These are phyloP conservation scores for Thraustochytrium sp. DNA, from an alignment of 352 stramenopile species.

Conservation along the genomic window DNA sequence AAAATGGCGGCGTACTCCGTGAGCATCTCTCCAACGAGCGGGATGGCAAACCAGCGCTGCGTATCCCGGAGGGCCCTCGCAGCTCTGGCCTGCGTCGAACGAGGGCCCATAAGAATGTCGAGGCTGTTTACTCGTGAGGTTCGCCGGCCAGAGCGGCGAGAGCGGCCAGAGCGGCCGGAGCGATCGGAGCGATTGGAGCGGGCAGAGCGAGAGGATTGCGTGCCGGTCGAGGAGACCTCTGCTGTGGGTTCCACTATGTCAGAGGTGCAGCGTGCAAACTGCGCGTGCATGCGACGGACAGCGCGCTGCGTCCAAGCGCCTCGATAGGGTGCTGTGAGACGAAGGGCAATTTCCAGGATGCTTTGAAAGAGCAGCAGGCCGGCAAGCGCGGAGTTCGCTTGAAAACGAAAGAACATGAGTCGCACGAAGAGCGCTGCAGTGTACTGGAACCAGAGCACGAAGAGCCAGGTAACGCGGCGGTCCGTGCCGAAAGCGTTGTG, in stretches of 20 bases:
- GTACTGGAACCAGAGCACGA: constrained; percentile 9
- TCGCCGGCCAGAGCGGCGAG: too few species aligned
- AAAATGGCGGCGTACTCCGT: constrained; percentile 1
- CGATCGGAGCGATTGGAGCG: too few species aligned
- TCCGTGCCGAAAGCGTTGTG: too few species aligned
- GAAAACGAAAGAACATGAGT: background rate
- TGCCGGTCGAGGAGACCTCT: too few species aligned
- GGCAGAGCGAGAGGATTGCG: too few species aligned
- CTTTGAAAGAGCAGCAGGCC: background rate
- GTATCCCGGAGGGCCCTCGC: background rate
- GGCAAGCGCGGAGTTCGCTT: background rate
- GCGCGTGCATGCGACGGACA: too few species aligned
- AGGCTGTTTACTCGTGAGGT: too few species aligned
- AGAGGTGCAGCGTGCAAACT: too few species aligned
- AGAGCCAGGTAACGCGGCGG: background rate
- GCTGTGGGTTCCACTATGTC: too few species aligned
- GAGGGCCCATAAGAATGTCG: too few species aligned
- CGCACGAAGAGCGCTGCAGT: background rate
- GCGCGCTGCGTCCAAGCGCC: too few species aligned
- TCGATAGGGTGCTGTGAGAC: background rate
- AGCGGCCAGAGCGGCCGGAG: too few species aligned
- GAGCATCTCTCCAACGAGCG: background rate
- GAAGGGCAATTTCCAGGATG: background rate
- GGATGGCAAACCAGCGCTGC: constrained; percentile 5
- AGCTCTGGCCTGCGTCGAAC: background rate